Base-by-base conservation (phyloP, 441 rosid species). In the Brassica hybrid region DNA sequence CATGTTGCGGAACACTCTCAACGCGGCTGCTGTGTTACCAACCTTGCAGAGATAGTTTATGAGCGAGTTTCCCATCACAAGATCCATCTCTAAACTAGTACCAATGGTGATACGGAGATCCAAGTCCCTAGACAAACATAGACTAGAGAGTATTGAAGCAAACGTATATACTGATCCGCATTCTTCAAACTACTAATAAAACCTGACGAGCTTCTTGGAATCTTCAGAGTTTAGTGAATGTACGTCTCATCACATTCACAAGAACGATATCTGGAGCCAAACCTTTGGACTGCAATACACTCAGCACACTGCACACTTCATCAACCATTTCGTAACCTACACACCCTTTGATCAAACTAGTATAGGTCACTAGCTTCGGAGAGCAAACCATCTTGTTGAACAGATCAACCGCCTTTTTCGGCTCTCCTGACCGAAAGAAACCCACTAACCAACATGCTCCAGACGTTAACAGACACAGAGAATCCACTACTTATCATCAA, bases 101-200 rank as follows among this genome's bases (percentile, higher is more conserved):
- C 83, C 82, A 67, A 69, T 50, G 62, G 80, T 59, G 25, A 86
- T 66, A 50, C 72, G 56, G 52, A 87, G 80, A 69, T 82, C 38
- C 16, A 76, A 88, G 60, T 77, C 79, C 63, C 76, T 75, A 7
- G 88, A 88, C 57, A 65, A 74, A 78, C 85, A 75, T 50, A 87
- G 45, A 58, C 82, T 71, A 25, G 88, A 88, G 65, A 87, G 59
- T 63, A 90, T 84, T 43, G 97, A 84, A 62, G 85, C 81, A 75
- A 87, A 79, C 45, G 96, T 90, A 76, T 90, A 76, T 80, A 92
- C 81, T 77, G 72, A 88, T 92, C 97, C 6, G 94, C 90, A 3
- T 81, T 61, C 11, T 21, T 60, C 69, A 86, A 77, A 77, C 83
- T 68, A 27, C n/a, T 3, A 30, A 61, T 5, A 61, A 83, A 83